A percentile compares a stretch with the other conserved stretches of the same genome.
Evolutionary conservation across 140 eudicot species (phyloP).

Genomic region (Erigeron philadelphicus): DNA sequence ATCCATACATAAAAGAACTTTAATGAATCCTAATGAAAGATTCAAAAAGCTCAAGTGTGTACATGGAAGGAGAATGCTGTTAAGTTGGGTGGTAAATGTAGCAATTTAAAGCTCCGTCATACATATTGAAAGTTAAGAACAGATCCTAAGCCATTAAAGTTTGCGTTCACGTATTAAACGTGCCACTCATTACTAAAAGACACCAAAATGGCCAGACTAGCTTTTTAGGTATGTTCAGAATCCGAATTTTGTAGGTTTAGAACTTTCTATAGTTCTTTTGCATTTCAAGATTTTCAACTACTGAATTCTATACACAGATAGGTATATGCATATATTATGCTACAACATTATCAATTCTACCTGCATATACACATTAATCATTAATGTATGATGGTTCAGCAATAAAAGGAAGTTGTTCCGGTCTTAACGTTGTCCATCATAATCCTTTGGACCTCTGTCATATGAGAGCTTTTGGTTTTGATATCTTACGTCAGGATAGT

Average conservation of each 20-base stretch:
- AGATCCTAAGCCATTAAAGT: neutral
- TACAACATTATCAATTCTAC: neutral
- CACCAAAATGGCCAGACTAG: neutral
- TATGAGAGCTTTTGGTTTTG: conserved; percentile 85
- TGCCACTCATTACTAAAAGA: neutral
- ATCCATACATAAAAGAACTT: neutral
- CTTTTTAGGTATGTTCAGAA: too few relatives aligned
- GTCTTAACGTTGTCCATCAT: conserved; percentile 98
- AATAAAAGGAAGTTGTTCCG: conserved; percentile 32
- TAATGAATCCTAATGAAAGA: neutral
- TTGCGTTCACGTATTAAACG: neutral
- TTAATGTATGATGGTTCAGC: neutral
- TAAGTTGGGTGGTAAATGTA: neutral
- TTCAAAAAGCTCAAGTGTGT: neutral
- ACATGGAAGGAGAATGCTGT: neutral
- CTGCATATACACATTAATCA: neutral
- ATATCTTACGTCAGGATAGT: conserved; percentile 80
- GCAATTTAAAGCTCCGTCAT: neutral
- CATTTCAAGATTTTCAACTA: too few relatives aligned
- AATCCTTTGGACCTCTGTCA: conserved; percentile 90
- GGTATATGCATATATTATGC: neutral
- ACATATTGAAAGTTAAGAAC: neutral
- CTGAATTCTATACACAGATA: too few relatives aligned
- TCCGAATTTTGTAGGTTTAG: too few relatives aligned
- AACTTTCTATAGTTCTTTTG: too few relatives aligned